Base-by-base conservation (phyloP, 2,329 filamentous ascomycete species). In the Phialocephala sp. region DNA sequence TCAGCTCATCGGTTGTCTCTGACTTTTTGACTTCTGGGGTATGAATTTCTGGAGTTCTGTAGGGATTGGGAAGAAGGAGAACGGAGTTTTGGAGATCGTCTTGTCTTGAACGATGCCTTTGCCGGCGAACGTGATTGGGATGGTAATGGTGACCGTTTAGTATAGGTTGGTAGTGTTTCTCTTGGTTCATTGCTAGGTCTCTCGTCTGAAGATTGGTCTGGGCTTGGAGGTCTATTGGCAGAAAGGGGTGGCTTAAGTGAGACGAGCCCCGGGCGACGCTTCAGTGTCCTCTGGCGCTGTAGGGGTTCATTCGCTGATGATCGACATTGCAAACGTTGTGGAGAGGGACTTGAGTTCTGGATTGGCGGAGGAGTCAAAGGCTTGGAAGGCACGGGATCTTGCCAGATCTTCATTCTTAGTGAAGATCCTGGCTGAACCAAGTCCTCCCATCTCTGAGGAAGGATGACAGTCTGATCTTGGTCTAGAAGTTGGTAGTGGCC, bases 401-500 rank as follows among this genome's bases (percentile, higher is more conserved):
- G 20, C 55, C 55, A 57, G 32, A 57, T 39, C 20, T 57, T 35
- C 11, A 57, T 22, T 12, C 5, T 37, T 8, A 57, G n/a, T 15
- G 35, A 57, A 4, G 36, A 9, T 14, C 55, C 55, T 37, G 55
- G 55, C 20, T 39, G 35, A 15, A 57, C 35, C 6, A 18, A 2
- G 8, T 9, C 8, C 20, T 36, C 12, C 55, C 55, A 57, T 35
- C 5, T 57, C 35, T 57, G 32, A 20, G 55, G 55, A 4, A 57
- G 24, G n/a, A 57, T 36, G 20, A 39, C 8, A 15, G 32, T 57
- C 15, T 37, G 32, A 12, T 57, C 3, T 20, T 57, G 32, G 24
- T 57, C 55, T 9, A 57, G 15, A 12, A 57, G 9, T 12, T 57
- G 55, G 24, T 57, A 57, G 18, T 39, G 55, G 9, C 55, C 35